Percentiles rank a stretch among this genome's conserved stretches.
Evolutionary conservation across 129 eudicot species (phyloP).

Genomic region (Tagetes patula): DNA sequence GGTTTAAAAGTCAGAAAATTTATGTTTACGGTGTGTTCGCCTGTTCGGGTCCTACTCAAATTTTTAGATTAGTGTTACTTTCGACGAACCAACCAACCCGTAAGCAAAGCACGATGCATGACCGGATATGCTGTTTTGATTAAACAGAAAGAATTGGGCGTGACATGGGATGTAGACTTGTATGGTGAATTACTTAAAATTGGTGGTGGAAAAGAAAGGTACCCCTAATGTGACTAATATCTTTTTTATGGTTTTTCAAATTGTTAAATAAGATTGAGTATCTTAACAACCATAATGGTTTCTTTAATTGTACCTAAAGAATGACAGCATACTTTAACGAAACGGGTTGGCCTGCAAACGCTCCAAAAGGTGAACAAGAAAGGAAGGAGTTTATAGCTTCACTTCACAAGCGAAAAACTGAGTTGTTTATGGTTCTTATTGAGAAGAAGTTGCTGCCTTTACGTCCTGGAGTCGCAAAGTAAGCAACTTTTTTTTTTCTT

Average conservation of each 20-base stretch:
- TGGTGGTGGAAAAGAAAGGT: slow-evolving; percentile 99
- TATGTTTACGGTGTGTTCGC: too few relatives aligned
- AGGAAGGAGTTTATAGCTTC: slow-evolving; percentile 84
- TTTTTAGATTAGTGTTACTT: too few relatives aligned
- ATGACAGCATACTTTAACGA: slow-evolving; percentile 96
- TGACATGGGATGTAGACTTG: slow-evolving; percentile 96
- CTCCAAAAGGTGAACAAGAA: slow-evolving; percentile 83
- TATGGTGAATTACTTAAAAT: slow-evolving; percentile 97
- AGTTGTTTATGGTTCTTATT: slow-evolving; percentile 89
- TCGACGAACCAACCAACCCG: too few relatives aligned
- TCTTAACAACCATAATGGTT: slow-evolving; percentile 14
- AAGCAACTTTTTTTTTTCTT: slow-evolving; percentile 23
- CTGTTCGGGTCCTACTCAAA: too few relatives aligned
- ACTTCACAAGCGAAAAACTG: slow-evolving; percentile 96
- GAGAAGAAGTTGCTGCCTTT: slow-evolving; percentile 93
- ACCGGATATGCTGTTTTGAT: slow-evolving; percentile 30
- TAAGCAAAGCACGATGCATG: too few relatives aligned
- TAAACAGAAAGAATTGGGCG: slow-evolving; percentile 79
- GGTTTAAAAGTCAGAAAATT: too few relatives aligned
- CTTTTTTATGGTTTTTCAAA: not conserved
- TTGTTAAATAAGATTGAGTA: not conserved
- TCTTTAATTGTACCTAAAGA: slow-evolving; percentile 37
- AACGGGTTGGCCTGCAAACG: slow-evolving; percentile 92
- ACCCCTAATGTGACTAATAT: not conserved
- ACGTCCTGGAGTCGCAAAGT: slow-evolving; percentile 99